A percentile compares a stretch with the other conserved stretches of the same genome.
These are phyloP conservation scores for Phlyctochytrium bullatum DNA, from an alignment of 192 early-diverging fungal genomes.

Conservation along the genomic window DNA sequence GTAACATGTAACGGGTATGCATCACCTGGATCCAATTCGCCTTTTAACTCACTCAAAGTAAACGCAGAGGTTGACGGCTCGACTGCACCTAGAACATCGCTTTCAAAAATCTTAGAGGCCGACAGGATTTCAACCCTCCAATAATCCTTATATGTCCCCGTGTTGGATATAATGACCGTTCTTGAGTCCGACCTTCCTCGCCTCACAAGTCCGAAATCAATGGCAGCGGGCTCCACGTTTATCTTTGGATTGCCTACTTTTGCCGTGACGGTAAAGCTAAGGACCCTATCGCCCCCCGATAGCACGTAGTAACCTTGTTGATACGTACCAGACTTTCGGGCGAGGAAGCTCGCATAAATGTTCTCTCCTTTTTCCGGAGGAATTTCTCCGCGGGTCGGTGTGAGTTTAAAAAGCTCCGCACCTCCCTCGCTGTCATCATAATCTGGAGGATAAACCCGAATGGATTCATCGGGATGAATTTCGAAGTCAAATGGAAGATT, in stretches of 20 bases:
- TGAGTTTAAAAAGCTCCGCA: constrained; percentile 34
- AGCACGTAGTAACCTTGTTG: constrained; percentile 49
- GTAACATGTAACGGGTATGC: constrained; percentile 36
- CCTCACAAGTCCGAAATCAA: constrained; percentile 58
- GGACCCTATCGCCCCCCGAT: constrained; percentile 49
- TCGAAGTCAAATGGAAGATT: constrained; percentile 49
- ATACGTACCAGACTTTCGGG: constrained; percentile 40
- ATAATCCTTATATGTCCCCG: constrained; percentile 46
- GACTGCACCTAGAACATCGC: background rate
- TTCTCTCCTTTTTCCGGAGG: constrained; percentile 42
- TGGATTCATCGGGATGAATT: constrained; percentile 29
- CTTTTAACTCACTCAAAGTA: constrained; percentile 25
- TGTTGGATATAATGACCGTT: constrained; percentile 45
- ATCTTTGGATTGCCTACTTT: constrained; percentile 53
- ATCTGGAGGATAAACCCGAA: constrained; percentile 35
- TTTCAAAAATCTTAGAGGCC: constrained; percentile 2
- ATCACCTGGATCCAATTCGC: constrained; percentile 35
- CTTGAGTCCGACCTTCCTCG: constrained; percentile 34
- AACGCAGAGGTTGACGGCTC: constrained; percentile 24
- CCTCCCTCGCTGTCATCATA: constrained; percentile 18
- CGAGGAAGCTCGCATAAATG: constrained; percentile 42
- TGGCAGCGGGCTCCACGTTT: constrained; percentile 19
- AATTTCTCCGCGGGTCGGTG: constrained; percentile 42
- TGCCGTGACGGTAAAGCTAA: constrained; percentile 48
- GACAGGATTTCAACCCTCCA: constrained; percentile 45